Evolutionary conservation across 352 stramenopile species (phyloP), one percentile per base, ranked within the genome.

Genomic region (Phytophthora fragariaefolia): DNA sequence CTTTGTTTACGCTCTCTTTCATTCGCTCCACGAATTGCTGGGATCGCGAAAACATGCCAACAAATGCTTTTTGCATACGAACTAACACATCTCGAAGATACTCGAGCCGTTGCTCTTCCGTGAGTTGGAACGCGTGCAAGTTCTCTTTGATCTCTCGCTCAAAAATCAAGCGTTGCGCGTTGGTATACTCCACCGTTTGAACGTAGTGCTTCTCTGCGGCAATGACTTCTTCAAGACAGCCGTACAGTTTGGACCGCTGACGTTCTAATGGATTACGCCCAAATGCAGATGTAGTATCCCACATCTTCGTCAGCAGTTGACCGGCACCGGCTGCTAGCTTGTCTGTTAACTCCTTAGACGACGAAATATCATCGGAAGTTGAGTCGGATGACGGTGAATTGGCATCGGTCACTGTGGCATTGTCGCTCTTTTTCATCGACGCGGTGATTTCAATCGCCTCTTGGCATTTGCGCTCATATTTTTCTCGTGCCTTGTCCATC

Each of bases 301-400:
- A 93, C 76, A 95, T 92, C 54, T 91, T 92, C 8, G 83, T 91
- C 28, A 95, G 70, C 15, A 95, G 43, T 56, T 93, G 85, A 0
- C 85, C 85, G 4, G 76, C 78, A 42, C 72, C 80, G 24, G 78
- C 69, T 27, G 73, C 78, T 20, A 88, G 63, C 51, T 88, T 92
- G 30, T 93, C 85, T 10, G 80, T 83, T 20, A 86, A 68, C 28
- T 92, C 82, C 30, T 86, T 79, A n/a, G 70, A 70, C 17, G 69
- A 50, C 43, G 54, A 63, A 13, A 82, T 46, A 40, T 79, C 76
- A 43, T 71, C 61, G 2, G 57, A 45, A 1, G 48, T 61, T 17
- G 58, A 66, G 7, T 67, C 62, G 1, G 52, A 65, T 2, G 60
- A 52, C 3, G 62, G 52, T 12, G 51, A 53, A 9, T 45, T 61